A percentile compares a stretch with the other conserved stretches of the same genome.
phyloP scores from a whole-genome alignment of 2,329 filamentous ascomycete species.

The Epichloe bromicola region DNA sequence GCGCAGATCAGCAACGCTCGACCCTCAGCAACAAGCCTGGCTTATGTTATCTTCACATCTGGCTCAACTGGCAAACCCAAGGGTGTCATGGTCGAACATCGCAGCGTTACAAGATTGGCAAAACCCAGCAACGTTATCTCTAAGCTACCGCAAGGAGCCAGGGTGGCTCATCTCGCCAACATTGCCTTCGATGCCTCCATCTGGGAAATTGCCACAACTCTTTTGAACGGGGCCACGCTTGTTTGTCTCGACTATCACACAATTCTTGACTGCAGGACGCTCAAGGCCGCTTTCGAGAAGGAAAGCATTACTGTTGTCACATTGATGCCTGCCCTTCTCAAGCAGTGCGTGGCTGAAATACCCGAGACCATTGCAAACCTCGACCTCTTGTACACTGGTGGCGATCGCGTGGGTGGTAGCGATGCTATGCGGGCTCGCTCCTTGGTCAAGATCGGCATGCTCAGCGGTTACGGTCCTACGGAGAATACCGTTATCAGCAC shows the following conservation, averaged over 20 bases:
- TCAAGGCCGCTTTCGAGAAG: too few species aligned
- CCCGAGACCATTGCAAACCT: too few species aligned
- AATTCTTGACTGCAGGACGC: too few species aligned
- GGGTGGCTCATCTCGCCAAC: slow-evolving; percentile 5
- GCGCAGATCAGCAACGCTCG: neutral
- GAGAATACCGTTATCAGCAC: too few species aligned
- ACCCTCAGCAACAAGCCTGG: neutral
- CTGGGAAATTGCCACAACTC: slow-evolving; percentile 2
- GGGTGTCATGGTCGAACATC: neutral
- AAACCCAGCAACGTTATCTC: neutral
- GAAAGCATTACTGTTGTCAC: too few species aligned
- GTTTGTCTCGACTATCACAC: neutral
- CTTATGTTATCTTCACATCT: slow-evolving; percentile 1
- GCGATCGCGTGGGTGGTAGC: too few species aligned
- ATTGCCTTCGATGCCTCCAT: slow-evolving; percentile 8
- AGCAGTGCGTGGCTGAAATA: too few species aligned
- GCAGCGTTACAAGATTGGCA: neutral
- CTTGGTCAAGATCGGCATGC: too few species aligned
- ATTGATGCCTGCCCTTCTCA: too few species aligned
- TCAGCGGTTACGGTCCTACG: too few species aligned
- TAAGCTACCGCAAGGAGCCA: neutral
- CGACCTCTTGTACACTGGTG: too few species aligned
- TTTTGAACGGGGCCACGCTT: neutral
- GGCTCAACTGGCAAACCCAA: slow-evolving; percentile 1
- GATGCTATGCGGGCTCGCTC: too few species aligned